These are phyloP conservation scores for Arabidopsis arenosa DNA, from an alignment of 345 rosid species.

Conservation along the genomic window DNA sequence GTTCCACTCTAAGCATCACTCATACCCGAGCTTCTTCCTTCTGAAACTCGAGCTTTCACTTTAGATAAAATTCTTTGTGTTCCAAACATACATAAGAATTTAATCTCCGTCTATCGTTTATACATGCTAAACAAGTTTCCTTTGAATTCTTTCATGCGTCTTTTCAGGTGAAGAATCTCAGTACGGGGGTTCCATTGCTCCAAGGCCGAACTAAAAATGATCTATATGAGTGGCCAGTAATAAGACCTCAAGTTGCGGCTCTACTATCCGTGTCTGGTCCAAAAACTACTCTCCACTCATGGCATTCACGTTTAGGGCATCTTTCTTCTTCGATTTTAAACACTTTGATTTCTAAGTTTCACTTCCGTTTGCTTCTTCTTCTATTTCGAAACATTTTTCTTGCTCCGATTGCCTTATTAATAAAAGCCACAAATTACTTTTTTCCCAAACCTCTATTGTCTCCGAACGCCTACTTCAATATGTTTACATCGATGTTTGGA, in stretches of 20 bases:
- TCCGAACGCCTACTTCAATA: background rate
- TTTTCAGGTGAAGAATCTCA: background rate
- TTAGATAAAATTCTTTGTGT: no score
- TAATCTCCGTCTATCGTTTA: no score
- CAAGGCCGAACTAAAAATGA: background rate
- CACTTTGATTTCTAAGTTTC: background rate
- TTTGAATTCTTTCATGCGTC: background rate
- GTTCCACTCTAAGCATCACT: no score
- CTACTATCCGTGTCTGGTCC: background rate
- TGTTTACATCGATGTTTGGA: background rate
- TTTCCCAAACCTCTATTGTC: background rate
- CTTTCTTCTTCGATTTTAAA: background rate
- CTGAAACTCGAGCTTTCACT: no score
- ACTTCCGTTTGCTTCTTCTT: background rate
- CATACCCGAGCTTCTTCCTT: no score
- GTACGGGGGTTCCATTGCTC: background rate
- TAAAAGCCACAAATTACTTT: background rate
- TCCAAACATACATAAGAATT: no score
- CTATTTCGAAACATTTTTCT: no score
- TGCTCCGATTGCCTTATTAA: background rate
- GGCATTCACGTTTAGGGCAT: background rate
- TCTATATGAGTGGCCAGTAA: background rate
- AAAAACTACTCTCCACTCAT: background rate
- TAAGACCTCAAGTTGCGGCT: no score
- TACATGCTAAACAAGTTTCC: no score